A percentile compares a stretch with the other conserved stretches of the same genome.
phyloP scores from a whole-genome alignment of 495 filamentous ascomycete genomes.

The Aspergillus baeticus region DNA sequence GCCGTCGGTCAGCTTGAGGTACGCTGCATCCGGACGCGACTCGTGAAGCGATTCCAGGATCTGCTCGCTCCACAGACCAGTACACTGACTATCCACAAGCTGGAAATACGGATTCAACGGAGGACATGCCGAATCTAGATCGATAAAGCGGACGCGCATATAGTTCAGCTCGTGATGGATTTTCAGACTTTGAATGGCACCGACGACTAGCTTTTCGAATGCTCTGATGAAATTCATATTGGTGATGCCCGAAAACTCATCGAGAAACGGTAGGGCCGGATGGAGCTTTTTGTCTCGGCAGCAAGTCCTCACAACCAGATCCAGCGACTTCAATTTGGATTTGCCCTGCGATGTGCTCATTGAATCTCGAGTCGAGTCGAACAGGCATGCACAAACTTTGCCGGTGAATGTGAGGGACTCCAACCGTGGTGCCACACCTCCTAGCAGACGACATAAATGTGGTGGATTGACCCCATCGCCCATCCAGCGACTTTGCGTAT shows the following conservation, averaged over 20 bases:
- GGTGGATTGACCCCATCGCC: conserved; percentile 21
- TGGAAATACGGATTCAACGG: conserved; percentile 68
- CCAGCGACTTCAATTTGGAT: conserved; percentile 56
- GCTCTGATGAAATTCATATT: conserved; percentile 64
- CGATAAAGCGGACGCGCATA: conserved; percentile 68
- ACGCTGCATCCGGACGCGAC: conserved; percentile 53
- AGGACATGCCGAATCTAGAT: conserved; percentile 55
- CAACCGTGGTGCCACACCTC: conserved; percentile 52
- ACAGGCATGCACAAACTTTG: conserved; percentile 60
- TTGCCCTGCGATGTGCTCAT: conserved; percentile 35
- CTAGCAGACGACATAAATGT: conserved; percentile 57
- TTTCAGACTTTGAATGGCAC: conserved; percentile 56
- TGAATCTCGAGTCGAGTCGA: conserved; percentile 41
- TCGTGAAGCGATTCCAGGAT: conserved; percentile 56
- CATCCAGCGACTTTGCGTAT: conserved; percentile 28
- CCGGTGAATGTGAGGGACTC: conserved; percentile 68
- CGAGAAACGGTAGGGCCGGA: conserved; percentile 22
- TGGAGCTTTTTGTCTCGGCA: conserved; percentile 51
- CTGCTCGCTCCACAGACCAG: conserved; percentile 66
- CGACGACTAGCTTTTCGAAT: conserved; percentile 63
- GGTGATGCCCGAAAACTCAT: conserved; percentile 63
- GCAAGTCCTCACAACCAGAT: conserved; percentile 68
- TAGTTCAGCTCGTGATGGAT: conserved; percentile 52
- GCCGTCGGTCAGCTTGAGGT: conserved; percentile 56
- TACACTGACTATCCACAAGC: conserved; percentile 53